phyloP scores from a whole-genome alignment of 129 eudicot genomes.

The carrot (Daucus carota) region DNA sequence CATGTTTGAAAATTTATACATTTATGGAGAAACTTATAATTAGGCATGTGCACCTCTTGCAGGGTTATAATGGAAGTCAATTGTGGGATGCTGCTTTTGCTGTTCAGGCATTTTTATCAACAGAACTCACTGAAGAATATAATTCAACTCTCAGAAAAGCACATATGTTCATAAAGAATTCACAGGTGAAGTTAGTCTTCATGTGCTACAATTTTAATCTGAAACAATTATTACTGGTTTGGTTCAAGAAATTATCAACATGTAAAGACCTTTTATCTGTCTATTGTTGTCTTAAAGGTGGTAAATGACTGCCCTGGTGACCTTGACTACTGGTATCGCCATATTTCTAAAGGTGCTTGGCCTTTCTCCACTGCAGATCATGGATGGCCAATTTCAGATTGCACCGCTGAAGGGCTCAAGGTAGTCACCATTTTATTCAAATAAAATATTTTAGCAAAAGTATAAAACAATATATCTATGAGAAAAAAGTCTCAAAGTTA shows the following conservation, averaged over 20 bases:
- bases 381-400: constrained; percentile 99
- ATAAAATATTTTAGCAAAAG: not conserved
- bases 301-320: constrained; percentile 71
- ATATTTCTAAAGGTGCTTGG: constrained; percentile 98
- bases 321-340: constrained; percentile 81
- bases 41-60: constrained; percentile 17
- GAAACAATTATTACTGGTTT: not conserved
- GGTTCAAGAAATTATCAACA: not conserved
- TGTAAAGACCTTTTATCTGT: not conserved
- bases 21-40: not conserved
- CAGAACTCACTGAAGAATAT: constrained; percentile 69
- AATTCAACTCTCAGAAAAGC: constrained; percentile 63
- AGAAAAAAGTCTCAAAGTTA: not conserved
- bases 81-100: constrained; percentile 81
- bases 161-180: constrained; percentile 52
- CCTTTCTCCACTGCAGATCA: constrained; percentile 96
- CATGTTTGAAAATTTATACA: not conserved
- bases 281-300: constrained; percentile 40
- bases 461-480: too few species aligned
- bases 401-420: constrained; percentile 93
- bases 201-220: not conserved
- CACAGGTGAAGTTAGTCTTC: constrained; percentile 52
- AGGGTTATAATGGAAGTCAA: constrained; percentile 99
- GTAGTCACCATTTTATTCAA: constrained; percentile 24
- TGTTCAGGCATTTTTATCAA: constrained; percentile 71